These are phyloP conservation scores for Nepenthes mirabilis DNA, from an alignment of 148 eudicot species.

Conservation along the genomic window DNA sequence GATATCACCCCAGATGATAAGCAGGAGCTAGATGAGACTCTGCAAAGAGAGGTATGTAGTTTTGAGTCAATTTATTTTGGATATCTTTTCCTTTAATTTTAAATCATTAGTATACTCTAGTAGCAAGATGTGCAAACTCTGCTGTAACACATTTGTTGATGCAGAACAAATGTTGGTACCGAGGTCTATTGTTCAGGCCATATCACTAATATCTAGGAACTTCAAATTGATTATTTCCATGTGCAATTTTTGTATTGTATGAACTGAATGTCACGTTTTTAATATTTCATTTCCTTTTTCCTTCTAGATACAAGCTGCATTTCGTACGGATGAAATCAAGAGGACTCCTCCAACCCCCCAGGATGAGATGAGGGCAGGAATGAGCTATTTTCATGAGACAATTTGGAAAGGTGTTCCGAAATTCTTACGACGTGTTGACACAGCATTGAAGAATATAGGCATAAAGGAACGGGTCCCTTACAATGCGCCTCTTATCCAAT, in stretches of 20 bases:
- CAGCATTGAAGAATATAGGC: neutral
- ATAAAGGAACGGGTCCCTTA: neutral
- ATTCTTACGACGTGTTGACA: neutral
- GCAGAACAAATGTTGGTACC: no score
- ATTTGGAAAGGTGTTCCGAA: constrained; percentile 1
- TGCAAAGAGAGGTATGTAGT: constrained; percentile 72
- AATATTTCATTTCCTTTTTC: no score
- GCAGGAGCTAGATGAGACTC: constrained; percentile 92
- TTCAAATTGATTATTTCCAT: no score
- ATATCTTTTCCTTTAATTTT: no score
- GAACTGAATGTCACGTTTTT: no score
- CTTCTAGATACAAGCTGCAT: neutral
- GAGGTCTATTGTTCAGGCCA: no score
- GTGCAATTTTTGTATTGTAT: no score
- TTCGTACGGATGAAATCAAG: neutral
- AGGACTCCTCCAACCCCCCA: neutral
- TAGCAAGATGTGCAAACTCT: no score
- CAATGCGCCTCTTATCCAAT: neutral
- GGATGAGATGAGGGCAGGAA: neutral
- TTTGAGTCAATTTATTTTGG: no score
- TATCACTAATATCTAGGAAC: no score
- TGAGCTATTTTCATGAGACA: neutral
- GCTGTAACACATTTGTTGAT: no score
- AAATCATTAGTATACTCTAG: no score
- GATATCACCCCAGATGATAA: constrained; percentile 95